These are phyloP conservation scores for Barnettozyma salicaria DNA, from an alignment of 805 yeast species.

Conservation along the genomic window DNA sequence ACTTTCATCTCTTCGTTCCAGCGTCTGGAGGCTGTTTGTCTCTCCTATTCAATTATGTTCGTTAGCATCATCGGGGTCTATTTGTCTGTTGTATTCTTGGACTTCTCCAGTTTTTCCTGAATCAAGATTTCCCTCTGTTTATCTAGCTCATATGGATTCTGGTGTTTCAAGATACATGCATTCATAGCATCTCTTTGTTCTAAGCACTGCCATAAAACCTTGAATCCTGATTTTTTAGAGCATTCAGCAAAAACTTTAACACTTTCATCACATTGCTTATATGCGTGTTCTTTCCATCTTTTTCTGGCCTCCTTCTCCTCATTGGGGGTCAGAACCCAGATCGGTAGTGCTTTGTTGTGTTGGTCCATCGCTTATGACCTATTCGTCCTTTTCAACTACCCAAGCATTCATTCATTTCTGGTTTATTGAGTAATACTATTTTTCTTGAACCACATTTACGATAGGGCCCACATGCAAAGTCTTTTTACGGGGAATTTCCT, in stretches of 20 bases:
- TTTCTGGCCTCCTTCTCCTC: constrained; percentile 71
- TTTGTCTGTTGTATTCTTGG: background rate
- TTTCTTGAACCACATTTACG: no score
- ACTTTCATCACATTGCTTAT: constrained; percentile 56
- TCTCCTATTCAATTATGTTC: no score
- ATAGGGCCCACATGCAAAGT: no score
- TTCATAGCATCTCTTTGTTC: constrained; percentile 51
- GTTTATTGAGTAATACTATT: no score
- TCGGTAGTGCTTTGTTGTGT: constrained; percentile 43
- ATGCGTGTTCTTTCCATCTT: constrained; percentile 63
- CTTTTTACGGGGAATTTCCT: background rate
- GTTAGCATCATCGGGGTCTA: background rate
- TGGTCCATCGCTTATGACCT: constrained; percentile 20
- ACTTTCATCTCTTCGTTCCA: no score
- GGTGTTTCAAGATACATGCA: constrained; percentile 56
- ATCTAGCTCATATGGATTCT: constrained; percentile 60
- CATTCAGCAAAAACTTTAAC: constrained; percentile 69
- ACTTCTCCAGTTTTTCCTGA: constrained; percentile 43
- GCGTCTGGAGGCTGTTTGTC: no score
- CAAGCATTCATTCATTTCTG: no score
- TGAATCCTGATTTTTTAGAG: constrained; percentile 54
- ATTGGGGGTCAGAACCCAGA: constrained; percentile 70
- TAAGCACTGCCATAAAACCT: constrained; percentile 61
- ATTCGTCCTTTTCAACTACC: no score
- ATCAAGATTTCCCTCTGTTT: constrained; percentile 61